A percentile compares a stretch with the other conserved stretches of the same genome.
These are phyloP conservation scores for Termitomyces sp. DNA, from an alignment of 768 basidiomycete genomes.

Conservation along the genomic window DNA sequence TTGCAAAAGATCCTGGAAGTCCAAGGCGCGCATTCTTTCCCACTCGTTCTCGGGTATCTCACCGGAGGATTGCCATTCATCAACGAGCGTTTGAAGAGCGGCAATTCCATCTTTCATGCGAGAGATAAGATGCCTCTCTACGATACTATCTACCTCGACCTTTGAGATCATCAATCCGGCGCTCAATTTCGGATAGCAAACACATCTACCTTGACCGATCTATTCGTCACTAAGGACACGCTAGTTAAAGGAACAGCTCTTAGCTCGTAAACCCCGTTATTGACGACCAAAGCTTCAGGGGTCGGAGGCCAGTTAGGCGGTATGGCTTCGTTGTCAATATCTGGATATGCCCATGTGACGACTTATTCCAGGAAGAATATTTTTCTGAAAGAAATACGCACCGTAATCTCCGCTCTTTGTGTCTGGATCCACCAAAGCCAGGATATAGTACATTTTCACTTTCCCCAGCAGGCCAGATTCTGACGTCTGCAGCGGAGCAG, in stretches of 20 bases:
- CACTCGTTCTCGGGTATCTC: slow-evolving; percentile 79
- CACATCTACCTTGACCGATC: slow-evolving; percentile 60
- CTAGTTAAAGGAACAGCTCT: slow-evolving; percentile 63
- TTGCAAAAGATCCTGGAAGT: slow-evolving; percentile 84
- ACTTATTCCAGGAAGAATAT: background rate
- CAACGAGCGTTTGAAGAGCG: slow-evolving; percentile 44
- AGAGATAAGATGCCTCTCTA: slow-evolving; percentile 61
- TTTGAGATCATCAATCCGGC: slow-evolving; percentile 23
- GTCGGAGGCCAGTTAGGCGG: slow-evolving; percentile 78
- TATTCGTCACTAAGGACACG: slow-evolving; percentile 71
- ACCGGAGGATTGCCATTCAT: slow-evolving; percentile 51
- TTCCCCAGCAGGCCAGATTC: slow-evolving; percentile 44
- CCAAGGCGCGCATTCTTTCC: slow-evolving; percentile 76
- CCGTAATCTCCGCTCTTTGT: slow-evolving; percentile 57
- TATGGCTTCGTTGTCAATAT: slow-evolving; percentile 51
- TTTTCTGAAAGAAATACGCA: slow-evolving; percentile 21
- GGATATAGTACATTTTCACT: slow-evolving; percentile 57
- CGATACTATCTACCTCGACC: slow-evolving; percentile 69
- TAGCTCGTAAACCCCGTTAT: slow-evolving; percentile 65
- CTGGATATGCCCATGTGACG: slow-evolving; percentile 30
- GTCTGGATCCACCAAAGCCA: slow-evolving; percentile 66
- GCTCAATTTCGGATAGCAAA: background rate
- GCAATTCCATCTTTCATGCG: slow-evolving; percentile 55
- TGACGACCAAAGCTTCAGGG: slow-evolving; percentile 41
- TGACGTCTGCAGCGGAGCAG: slow-evolving; percentile 44